Percentiles rank a stretch among this genome's conserved stretches.
These are phyloP conservation scores for Neofusicoccum umdonicola DNA, from an alignment of 2,329 filamentous ascomycete genomes.

Conservation along the genomic window DNA sequence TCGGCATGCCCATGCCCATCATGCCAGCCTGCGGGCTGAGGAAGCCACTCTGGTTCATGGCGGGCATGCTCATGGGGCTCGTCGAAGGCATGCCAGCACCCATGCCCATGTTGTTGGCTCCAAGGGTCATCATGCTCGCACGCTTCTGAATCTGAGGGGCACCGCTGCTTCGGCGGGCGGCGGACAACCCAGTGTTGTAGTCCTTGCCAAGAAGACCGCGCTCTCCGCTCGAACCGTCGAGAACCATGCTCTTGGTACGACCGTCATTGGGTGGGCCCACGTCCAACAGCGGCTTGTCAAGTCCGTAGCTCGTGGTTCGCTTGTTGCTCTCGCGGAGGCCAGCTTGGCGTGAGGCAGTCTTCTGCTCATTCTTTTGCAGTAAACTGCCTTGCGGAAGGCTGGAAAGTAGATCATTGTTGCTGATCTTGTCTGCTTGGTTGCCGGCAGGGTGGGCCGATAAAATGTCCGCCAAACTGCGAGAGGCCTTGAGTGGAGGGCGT, in stretches of 20 bases:
- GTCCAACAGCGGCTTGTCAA: slow-evolving; percentile 30
- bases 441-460: slow-evolving; percentile 54
- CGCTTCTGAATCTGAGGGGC: neutral
- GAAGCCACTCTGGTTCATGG: neutral
- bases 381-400: slow-evolving; percentile 40
- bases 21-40: neutral
- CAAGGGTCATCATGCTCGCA: slow-evolving; percentile 4
- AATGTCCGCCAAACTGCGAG: slow-evolving; percentile 61
- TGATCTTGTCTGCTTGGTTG: slow-evolving; percentile 35
- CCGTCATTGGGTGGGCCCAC: slow-evolving; percentile 17
- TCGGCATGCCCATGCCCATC: slow-evolving; percentile 18
- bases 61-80: slow-evolving; percentile 10
- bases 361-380: slow-evolving; percentile 38
- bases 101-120: neutral
- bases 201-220: slow-evolving; percentile 3
- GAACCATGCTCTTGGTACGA: slow-evolving; percentile 7
- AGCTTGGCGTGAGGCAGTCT: slow-evolving; percentile 36
- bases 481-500: slow-evolving; percentile 38
- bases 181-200: neutral
- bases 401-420: slow-evolving; percentile 33
- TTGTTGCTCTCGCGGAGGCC: slow-evolving; percentile 34
- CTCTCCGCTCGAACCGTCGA: neutral
- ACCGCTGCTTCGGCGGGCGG: neutral
- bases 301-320: slow-evolving; percentile 30
- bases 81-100: neutral